These are phyloP conservation scores for Purshia tridentata DNA, from an alignment of 306 rosid genomes.

Conservation along the genomic window DNA sequence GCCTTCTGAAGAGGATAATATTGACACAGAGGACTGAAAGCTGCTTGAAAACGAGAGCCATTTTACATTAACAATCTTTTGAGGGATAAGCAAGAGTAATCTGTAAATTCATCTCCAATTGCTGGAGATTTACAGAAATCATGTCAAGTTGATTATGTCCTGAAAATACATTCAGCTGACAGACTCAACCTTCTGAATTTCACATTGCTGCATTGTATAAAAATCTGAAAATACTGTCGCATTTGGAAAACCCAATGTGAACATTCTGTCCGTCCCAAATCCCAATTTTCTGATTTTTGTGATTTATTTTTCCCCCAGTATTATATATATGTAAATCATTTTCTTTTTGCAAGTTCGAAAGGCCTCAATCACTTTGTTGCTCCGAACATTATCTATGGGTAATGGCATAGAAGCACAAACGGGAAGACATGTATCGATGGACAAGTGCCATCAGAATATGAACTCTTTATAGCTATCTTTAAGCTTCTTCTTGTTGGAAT, in stretches of 20 bases:
- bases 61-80: constrained; percentile 56
- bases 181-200: constrained; percentile 58
- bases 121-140: constrained; percentile 79
- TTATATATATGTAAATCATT: constrained; percentile 33
- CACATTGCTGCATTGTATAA: constrained; percentile 72
- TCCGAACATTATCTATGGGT: too few species aligned
- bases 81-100: constrained; percentile 62
- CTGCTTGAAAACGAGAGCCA: constrained; percentile 43
- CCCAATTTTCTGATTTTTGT: constrained; percentile 35
- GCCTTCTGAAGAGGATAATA: constrained; percentile 69
- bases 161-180: constrained; percentile 62
- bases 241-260: constrained; percentile 69
- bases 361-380: constrained; percentile 19
- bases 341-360: constrained; percentile 38
- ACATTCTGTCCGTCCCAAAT: constrained; percentile 58
- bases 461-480: too few species aligned
- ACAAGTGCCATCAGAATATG: too few species aligned
- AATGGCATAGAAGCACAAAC: too few species aligned
- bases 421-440: too few species aligned
- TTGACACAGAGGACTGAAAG: constrained; percentile 70
- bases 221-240: constrained; percentile 70
- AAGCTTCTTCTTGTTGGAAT: neutral
- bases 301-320: constrained; percentile 25
- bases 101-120: constrained; percentile 80
- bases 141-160: constrained; percentile 57